Percentiles rank a stretch among this genome's conserved stretches.
These are phyloP conservation scores for Phytophthora idaei DNA, from an alignment of 352 stramenopile species.

Conservation along the genomic window DNA sequence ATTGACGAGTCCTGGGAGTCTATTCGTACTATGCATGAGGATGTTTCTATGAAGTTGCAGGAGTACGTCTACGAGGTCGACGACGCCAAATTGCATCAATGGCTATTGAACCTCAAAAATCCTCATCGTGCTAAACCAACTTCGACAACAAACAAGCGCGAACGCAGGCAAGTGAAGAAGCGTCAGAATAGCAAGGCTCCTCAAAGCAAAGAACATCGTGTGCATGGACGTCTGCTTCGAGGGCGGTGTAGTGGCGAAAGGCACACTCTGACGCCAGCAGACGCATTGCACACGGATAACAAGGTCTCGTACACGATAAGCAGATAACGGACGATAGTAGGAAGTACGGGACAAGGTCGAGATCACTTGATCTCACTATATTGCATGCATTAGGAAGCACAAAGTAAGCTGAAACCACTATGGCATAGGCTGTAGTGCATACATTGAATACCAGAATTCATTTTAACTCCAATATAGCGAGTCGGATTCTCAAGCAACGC, in stretches of 20 bases:
- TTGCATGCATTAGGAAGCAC: background rate
- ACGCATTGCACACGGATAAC: background rate
- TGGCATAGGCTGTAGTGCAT: background rate
- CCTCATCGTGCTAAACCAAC: background rate
- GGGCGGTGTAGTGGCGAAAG: background rate
- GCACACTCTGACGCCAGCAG: background rate
- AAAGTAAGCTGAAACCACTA: background rate
- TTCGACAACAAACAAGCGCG: background rate
- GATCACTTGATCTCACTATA: background rate
- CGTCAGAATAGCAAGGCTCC: background rate
- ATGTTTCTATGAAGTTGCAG: constrained; percentile 1
- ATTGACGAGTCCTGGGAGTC: constrained; percentile 3
- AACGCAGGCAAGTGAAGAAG: background rate
- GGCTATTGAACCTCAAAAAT: background rate
- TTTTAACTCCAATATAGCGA: background rate
- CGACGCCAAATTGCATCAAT: background rate
- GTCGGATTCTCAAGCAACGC: background rate
- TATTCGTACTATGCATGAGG: background rate
- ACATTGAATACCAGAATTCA: background rate
- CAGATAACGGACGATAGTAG: background rate
- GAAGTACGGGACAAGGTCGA: background rate
- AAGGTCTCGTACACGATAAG: background rate
- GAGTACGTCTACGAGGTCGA: background rate
- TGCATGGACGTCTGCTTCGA: background rate
- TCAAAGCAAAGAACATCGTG: background rate